Conservation (phyloP, 1,284 basidiomycete genomes). For the Sanghuangporus baumii region DNA sequence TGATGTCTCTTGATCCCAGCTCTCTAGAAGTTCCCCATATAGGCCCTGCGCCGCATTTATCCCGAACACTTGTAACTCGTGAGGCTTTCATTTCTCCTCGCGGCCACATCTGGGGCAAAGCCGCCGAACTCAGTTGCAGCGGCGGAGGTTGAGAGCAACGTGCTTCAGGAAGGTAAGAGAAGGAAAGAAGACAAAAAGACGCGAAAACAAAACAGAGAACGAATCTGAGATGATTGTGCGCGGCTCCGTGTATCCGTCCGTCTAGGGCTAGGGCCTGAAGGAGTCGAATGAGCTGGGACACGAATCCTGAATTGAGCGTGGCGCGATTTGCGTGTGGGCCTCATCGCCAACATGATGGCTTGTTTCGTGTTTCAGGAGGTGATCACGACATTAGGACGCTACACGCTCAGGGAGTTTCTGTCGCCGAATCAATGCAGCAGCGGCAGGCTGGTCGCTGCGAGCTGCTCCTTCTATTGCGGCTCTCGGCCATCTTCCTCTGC, state of each 20-base stretch:
- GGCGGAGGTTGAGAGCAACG: neutral
- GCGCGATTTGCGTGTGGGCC: slow-evolving; percentile 3
- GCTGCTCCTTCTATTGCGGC: slow-evolving; percentile 4
- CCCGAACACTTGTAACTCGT: neutral
- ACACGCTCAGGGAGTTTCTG: neutral
- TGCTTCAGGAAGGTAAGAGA: neutral
- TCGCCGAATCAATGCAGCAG: neutral
- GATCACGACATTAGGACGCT: neutral
- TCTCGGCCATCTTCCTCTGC: neutral
- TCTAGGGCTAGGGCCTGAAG: neutral
- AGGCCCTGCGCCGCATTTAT: neutral
- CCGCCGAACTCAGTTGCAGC: neutral
- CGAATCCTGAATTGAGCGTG: neutral
- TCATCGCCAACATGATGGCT: neutral
- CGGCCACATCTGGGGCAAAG: neutral
- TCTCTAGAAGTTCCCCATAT: neutral
- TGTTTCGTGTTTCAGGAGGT: neutral
- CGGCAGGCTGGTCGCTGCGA: neutral
- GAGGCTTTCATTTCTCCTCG: slow-evolving; percentile 2
- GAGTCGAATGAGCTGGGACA: neutral
- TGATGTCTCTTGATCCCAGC: neutral
- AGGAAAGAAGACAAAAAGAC: neutral
- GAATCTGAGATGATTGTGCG: neutral
- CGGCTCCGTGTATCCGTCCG: neutral
- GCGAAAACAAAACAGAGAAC: neutral